These are phyloP conservation scores for Theobroma grandiflorum DNA, from an alignment of 441 rosid genomes.

Conservation along the genomic window DNA sequence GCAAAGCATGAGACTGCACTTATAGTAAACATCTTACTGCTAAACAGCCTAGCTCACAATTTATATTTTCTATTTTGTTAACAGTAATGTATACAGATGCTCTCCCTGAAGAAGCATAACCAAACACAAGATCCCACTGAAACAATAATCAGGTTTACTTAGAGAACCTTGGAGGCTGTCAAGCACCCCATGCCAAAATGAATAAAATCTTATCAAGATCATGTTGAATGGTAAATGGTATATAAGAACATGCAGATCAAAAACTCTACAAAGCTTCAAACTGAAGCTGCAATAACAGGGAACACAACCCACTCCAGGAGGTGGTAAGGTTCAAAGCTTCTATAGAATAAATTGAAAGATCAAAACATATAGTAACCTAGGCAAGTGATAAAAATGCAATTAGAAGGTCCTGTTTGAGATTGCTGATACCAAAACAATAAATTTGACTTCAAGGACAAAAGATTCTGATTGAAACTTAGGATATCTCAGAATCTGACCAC, in stretches of 20 bases:
- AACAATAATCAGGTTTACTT: slow-evolving; percentile 76
- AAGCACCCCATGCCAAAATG: slow-evolving; percentile 68
- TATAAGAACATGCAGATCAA: not conserved
- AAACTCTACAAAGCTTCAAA: not conserved
- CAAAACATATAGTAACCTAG: not conserved
- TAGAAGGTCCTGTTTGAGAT: not conserved
- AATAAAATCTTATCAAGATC: slow-evolving; percentile 18
- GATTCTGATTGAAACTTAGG: not conserved
- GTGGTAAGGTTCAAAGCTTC: not conserved
- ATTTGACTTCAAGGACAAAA: not conserved
- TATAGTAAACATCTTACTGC: too few relatives aligned
- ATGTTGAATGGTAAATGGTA: not conserved
- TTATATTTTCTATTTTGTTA: too few relatives aligned
- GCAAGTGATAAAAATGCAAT: not conserved
- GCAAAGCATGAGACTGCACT: too few relatives aligned
- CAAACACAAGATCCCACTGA: slow-evolving; percentile 92
- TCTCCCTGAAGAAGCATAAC: slow-evolving; percentile 39
- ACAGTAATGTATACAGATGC: not conserved
- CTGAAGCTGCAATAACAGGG: not conserved
- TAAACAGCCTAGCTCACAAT: too few relatives aligned
- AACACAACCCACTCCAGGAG: too few relatives aligned
- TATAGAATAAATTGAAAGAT: not conserved
- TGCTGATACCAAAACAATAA: not conserved
- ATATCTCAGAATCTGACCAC: too few relatives aligned
- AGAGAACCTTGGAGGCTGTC: slow-evolving; percentile 81